Base-by-base conservation (phyloP, 495 filamentous ascomycete species). In the Massariosphaeria phaeospora region DNA sequence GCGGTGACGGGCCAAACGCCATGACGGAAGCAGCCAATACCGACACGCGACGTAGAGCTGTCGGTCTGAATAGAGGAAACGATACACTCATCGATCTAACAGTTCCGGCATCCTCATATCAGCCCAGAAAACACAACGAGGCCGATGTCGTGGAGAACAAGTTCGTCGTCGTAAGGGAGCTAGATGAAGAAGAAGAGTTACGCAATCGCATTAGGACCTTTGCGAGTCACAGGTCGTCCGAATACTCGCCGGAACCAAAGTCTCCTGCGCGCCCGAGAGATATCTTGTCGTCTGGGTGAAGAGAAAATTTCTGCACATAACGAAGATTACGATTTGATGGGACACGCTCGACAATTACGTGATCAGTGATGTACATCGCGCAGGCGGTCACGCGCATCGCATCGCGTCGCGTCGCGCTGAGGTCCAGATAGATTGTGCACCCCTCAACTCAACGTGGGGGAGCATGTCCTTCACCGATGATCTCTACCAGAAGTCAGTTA, bases 251-350 rank as follows among this genome's bases (percentile, higher is more conserved):
- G 6, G 33, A 27, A 15, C 55, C 48, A 17, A 52, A 58, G 15
- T 58, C 55, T 11, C 55, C 47, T 12, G 10, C 34, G 17, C 36
- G 41, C 0, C 55, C 55, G 13, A 30, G 41, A 12, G 55, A 58
- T 26, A 44, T 52, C 3, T 29, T 58, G 25, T 29, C 48, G 23
- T 46, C 54, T 7, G 54, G 54, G n/a, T 57, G 52, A 57, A 42
- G 30, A 8, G 17, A 27, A 10, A 27, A 39, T 24, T 5, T 21
- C 7, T 5, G 9, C 6, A 40, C 15, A 12, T 10, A 40, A n/a
- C n/a, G n/a, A n/a, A n/a, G n/a, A n/a, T n/a, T n/a, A n/a, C n/a
- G n/a, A n/a, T n/a, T n/a, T n/a, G n/a, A n/a, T n/a, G n/a, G n/a
- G n/a, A n/a, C n/a, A n/a, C n/a, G n/a, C n/a, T n/a, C n/a, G n/a